These are phyloP conservation scores for Pythium monospermum DNA, from an alignment of 352 stramenopile species.

Conservation along the genomic window DNA sequence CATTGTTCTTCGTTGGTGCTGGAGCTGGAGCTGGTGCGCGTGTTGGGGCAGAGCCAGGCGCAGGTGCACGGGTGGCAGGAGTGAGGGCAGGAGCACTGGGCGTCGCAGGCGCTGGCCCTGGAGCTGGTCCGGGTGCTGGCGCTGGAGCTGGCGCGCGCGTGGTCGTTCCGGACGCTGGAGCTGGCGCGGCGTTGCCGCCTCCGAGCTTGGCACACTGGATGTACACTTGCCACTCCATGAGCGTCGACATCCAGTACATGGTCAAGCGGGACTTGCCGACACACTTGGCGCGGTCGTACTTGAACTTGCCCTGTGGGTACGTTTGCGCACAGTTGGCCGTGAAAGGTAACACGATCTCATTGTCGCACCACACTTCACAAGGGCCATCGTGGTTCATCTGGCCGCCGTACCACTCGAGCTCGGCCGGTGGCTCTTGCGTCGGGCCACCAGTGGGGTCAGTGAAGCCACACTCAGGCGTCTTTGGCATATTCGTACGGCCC, in stretches of 20 bases:
- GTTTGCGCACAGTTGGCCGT: slow-evolving; percentile 30
- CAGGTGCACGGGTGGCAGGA: too few relatives aligned
- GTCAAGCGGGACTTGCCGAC: slow-evolving; percentile 30
- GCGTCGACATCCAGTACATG: slow-evolving; percentile 44
- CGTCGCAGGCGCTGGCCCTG: too few relatives aligned
- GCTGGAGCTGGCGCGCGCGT: neutral
- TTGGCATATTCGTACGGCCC: neutral
- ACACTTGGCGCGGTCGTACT: slow-evolving; percentile 31
- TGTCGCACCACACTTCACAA: slow-evolving; percentile 41
- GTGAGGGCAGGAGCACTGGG: too few relatives aligned
- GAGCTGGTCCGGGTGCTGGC: too few relatives aligned
- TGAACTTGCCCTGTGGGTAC: slow-evolving; percentile 20
- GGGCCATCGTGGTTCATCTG: slow-evolving; percentile 31
- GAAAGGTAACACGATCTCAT: slow-evolving; percentile 21
- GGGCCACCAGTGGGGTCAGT: neutral
- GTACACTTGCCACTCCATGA: slow-evolving; percentile 40
- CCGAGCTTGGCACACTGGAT: slow-evolving; percentile 5
- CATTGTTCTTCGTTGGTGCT: too few relatives aligned
- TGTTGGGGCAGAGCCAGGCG: too few relatives aligned
- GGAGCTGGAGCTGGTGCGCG: too few relatives aligned
- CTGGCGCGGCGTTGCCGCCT: too few relatives aligned
- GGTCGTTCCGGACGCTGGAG: too few relatives aligned
- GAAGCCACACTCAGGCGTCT: slow-evolving; percentile 1
- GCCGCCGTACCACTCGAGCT: neutral
- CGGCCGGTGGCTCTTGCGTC: neutral